phyloP scores from a whole-genome alignment of 768 basidiomycete species.

The Pleurotus salmoneostramineus region DNA sequence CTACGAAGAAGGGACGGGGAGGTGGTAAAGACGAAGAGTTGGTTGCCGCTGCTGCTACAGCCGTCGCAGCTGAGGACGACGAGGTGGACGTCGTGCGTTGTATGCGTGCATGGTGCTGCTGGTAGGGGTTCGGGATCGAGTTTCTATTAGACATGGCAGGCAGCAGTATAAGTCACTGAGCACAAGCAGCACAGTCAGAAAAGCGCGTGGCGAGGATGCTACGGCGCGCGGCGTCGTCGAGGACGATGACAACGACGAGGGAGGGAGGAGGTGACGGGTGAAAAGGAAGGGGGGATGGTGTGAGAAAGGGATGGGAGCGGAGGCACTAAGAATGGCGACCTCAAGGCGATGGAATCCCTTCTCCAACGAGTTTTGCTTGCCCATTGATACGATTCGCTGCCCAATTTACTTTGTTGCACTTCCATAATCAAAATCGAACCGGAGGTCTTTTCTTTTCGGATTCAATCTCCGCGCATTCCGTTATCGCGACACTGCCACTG shows the following conservation, averaged over 20 bases:
- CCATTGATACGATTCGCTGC: not conserved
- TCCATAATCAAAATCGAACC: not conserved
- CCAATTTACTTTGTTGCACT: not conserved
- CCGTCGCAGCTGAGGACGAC: not conserved
- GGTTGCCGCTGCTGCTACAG: not conserved
- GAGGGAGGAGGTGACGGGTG: not conserved
- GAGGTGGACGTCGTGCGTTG: not conserved
- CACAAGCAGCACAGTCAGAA: no score
- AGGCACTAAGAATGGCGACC: not conserved
- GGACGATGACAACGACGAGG: not conserved
- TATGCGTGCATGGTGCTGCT: not conserved
- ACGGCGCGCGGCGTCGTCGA: not conserved
- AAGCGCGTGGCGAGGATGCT: not conserved
- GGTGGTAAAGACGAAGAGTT: not conserved
- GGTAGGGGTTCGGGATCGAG: not conserved
- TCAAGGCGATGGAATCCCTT: not conserved
- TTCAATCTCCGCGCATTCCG: not conserved
- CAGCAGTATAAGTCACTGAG: not conserved
- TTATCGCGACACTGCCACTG: not conserved
- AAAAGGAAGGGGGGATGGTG: not conserved
- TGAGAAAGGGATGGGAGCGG: not conserved
- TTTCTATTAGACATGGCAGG: not conserved
- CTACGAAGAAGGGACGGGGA: conserved; percentile 6
- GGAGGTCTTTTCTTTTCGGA: no score
- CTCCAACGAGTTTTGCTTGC: not conserved